Percentiles rank a stretch among this genome's conserved stretches.
phyloP scores from a whole-genome alignment of 257 asterid species.

The Forsythia suspensa region DNA sequence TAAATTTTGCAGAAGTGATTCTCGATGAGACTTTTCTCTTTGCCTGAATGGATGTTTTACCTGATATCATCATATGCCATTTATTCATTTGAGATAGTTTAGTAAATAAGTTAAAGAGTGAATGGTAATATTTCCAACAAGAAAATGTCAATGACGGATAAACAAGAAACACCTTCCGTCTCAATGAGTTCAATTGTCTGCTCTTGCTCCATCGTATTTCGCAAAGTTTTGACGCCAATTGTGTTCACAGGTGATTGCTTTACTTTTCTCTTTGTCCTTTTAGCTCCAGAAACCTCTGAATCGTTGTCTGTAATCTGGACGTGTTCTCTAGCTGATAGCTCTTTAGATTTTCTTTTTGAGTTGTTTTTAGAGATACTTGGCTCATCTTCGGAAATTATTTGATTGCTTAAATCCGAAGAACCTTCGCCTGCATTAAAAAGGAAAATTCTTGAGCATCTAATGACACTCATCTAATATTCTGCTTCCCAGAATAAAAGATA shows the following conservation, averaged over 20 bases:
- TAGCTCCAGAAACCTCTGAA: conserved; percentile 34
- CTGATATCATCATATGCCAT: conserved; percentile 25
- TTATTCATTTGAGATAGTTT: conserved; percentile 13
- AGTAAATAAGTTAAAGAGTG: conserved; percentile 6
- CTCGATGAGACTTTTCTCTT: conserved; percentile 46
- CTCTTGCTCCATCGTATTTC: conserved; percentile 34
- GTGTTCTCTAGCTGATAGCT: conserved; percentile 26
- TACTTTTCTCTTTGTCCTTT: conserved; percentile 41
- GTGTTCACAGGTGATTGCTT: conserved; percentile 28
- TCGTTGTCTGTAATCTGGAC: conserved; percentile 7
- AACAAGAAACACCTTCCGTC: conserved; percentile 45
- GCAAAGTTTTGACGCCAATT: conserved; percentile 23
- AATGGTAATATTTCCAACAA: background rate
- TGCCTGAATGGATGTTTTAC: conserved; percentile 37
- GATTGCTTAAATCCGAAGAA: conserved; percentile 27
- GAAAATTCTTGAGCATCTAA: background rate
- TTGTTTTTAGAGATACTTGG: conserved; percentile 19
- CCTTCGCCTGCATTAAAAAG: conserved; percentile 35
- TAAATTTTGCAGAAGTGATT: conserved; percentile 30
- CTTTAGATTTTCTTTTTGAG: conserved; percentile 41
- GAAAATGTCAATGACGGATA: background rate
- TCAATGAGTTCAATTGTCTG: conserved; percentile 40
- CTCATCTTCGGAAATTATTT: conserved; percentile 29
- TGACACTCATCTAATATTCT: background rate
- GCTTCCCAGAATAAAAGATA: too few relatives aligned